Base-by-base conservation (phyloP, 2,329 filamentous ascomycete genomes). In the Fusarium albosuccineum region DNA sequence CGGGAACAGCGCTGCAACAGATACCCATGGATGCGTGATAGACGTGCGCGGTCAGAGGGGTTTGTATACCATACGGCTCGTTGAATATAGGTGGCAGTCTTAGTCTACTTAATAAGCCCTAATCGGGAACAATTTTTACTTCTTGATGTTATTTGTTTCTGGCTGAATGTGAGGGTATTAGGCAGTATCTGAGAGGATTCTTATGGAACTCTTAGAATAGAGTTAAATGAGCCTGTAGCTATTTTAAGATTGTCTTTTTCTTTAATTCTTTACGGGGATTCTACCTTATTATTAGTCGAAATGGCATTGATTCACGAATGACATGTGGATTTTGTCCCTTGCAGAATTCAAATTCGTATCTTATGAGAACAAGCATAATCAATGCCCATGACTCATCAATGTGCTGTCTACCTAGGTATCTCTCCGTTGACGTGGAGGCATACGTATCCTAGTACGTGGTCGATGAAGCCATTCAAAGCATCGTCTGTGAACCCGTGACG, bases 361-460 rank as follows among this genome's bases (percentile, higher is more conserved):
- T 22, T 22, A 22, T 22, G 22, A 22, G 5, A 22, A 4, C 22
- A 22, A 22, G 22, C 22, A 22, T 22, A 22, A 22, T 22, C 22
- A 22, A 5, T 22, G 5, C 22, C 4, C 22, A 22, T 22, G 22
- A 22, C 22, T 22, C 22, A 22, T 22, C 22, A 22, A 22, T 22
- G 22, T 22, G 22, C 5, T 22, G 22, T 22, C 22, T 5, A 22
- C 5, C 22, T 5, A 22, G 22, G 22, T 22, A 22, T 22, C 22
- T 22, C 22, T 22, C 4, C 42, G 46, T 57, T 40, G 37, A 64
- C 55, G 52, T 59, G 44, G 48, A 37, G 40, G 66, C 58, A 40
- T 57, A 69, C 66, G 66, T 67, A 57, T 67, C 49, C 26, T 36
- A 30, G 45, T 60, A 60, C 63, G 62, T 48, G 52, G 52, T 69